Evolutionary conservation across 192 early-diverging fungal genomes (phyloP).

Genomic region (Entomortierella chlamydospora): DNA sequence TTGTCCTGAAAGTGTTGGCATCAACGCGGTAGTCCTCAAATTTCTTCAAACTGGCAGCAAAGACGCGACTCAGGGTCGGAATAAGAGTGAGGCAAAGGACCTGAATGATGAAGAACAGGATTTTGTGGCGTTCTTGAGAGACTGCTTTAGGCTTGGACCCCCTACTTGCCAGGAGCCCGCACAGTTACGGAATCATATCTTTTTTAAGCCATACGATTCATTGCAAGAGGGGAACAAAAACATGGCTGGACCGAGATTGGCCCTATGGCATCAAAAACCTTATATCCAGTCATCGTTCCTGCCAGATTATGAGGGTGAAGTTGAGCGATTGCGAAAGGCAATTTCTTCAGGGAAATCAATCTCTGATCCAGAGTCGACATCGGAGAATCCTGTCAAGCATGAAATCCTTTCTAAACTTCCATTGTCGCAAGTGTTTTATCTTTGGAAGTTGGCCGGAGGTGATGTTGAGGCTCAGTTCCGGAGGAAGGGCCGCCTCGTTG

Average conservation of each 20-base stretch:
- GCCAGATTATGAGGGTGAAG: conserved; percentile 53
- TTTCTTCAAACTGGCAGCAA: conserved; percentile 55
- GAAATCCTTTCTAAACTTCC: conserved; percentile 56
- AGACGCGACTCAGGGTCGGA: neutral
- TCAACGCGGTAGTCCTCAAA: conserved; percentile 53
- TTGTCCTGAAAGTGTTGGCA: conserved; percentile 52
- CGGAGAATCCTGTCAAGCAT: neutral
- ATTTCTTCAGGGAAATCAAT: conserved; percentile 3
- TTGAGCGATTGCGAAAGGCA: conserved; percentile 27
- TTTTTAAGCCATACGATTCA: conserved; percentile 27
- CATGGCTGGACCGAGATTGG: neutral
- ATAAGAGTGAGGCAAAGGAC: neutral
- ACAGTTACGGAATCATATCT: conserved; percentile 20
- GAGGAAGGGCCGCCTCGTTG: conserved; percentile 57
- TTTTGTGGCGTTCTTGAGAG: conserved; percentile 17
- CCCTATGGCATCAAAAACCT: conserved; percentile 45
- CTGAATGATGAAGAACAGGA: neutral
- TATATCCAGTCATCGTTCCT: conserved; percentile 57
- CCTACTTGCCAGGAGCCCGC: conserved; percentile 19
- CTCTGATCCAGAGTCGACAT: neutral
- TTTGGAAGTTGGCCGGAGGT: conserved; percentile 76
- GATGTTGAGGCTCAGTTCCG: conserved; percentile 68
- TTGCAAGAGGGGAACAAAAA: neutral
- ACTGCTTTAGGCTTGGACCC: conserved; percentile 16
- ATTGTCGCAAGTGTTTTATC: conserved; percentile 65